Percentiles rank a stretch among this genome's conserved stretches.
These are phyloP conservation scores for Arthrobotrys entomopaga DNA, from an alignment of 2,329 filamentous ascomycete genomes.

Conservation along the genomic window DNA sequence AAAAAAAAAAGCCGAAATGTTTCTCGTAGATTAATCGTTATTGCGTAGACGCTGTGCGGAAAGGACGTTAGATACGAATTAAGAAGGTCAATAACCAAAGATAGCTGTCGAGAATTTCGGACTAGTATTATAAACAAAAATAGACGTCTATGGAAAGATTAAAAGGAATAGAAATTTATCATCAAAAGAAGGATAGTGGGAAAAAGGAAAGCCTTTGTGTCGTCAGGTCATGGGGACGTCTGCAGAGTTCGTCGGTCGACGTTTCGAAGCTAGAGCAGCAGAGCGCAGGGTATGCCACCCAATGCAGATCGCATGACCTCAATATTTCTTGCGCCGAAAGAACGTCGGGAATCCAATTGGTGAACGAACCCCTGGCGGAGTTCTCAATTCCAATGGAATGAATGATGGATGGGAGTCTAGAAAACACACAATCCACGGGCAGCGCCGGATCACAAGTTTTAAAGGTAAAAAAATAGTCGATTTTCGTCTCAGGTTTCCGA, in stretches of 20 bases:
- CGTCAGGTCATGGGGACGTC: conserved; percentile 48
- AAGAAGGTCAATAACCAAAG: conserved; percentile 2
- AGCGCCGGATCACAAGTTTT: not conserved
- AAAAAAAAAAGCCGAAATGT: not conserved
- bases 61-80: conserved; percentile 1
- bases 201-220: conserved; percentile 3
- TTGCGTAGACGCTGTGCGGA: not conserved
- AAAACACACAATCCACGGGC: not conserved
- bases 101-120: not conserved
- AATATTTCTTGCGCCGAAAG: conserved; percentile 20
- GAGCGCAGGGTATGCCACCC: conserved; percentile 29
- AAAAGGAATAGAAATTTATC: conserved; percentile 12
- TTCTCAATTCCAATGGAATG: not conserved
- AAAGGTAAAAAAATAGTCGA: not conserved
- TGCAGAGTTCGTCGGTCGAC: conserved; percentile 14
- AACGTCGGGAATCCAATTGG: not conserved
- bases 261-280: conserved; percentile 44
- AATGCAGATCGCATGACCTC: conserved; percentile 55
- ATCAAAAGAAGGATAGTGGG: conserved; percentile 13
- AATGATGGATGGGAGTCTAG: not conserved
- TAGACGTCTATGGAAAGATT: conserved; percentile 3
- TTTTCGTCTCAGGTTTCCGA: conserved; percentile 2
- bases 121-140: not conserved
- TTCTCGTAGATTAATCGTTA: not conserved
- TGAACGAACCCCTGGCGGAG: not conserved